A percentile compares a stretch with the other conserved stretches of the same genome.
Conservation (phyloP, 2,329 filamentous ascomycete species). For the Alternaria metachromatica region DNA sequence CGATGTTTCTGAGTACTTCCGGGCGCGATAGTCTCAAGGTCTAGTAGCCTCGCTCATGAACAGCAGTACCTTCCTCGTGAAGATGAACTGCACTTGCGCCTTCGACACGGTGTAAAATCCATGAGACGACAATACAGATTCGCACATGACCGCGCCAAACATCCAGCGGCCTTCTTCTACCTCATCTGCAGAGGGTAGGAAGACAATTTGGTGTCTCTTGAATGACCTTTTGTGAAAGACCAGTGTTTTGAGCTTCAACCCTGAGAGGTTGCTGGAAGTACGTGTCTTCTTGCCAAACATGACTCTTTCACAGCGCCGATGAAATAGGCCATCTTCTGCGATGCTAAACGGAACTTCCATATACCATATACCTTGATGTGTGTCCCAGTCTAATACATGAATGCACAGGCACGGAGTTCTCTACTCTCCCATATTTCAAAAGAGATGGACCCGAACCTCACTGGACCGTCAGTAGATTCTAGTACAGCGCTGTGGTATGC, state of each 20-base stretch:
- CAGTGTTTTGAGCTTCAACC: not conserved
- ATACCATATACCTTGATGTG: not conserved
- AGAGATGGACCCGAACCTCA: not conserved
- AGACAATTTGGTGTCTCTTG: not conserved
- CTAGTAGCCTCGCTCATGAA: not conserved
- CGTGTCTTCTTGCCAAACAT: not conserved
- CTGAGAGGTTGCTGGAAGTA: not conserved
- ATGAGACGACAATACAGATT: not conserved
- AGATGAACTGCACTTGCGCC: not conserved
- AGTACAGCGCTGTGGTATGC: not conserved
- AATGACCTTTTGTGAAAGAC: not conserved
- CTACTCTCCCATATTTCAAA: not conserved
- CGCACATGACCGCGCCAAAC: not conserved
- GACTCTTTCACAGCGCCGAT: not conserved
- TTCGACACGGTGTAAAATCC: not conserved
- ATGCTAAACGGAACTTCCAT: not conserved
- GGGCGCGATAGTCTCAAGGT: not conserved
- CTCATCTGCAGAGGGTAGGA: not conserved
- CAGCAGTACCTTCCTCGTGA: not conserved
- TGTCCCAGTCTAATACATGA: not conserved
- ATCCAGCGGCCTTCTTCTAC: not conserved
- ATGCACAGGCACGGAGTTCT: not conserved
- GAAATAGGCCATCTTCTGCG: not conserved
- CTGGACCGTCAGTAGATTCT: not conserved
- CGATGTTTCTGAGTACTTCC: not conserved